phyloP scores from a whole-genome alignment of 768 basidiomycete species.

The Lactifluus piperatus region DNA sequence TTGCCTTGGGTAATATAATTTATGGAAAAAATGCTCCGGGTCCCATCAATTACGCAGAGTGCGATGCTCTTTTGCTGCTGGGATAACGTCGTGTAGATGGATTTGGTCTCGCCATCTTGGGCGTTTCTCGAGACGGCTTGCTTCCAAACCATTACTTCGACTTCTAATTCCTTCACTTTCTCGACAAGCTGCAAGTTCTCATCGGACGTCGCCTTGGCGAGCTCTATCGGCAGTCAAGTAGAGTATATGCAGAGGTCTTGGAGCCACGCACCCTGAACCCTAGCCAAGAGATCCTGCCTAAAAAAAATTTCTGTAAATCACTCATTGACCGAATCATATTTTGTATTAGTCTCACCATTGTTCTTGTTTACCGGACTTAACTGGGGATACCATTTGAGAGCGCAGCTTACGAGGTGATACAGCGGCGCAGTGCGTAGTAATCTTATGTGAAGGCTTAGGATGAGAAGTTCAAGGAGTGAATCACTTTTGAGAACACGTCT shows the following conservation, averaged over 20 bases:
- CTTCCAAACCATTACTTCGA: conserved; percentile 19
- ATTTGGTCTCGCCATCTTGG: background rate
- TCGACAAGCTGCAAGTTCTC: conserved; percentile 12
- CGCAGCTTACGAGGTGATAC: background rate
- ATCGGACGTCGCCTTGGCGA: conserved; percentile 4
- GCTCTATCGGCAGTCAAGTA: conserved; percentile 12
- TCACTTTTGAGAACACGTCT: background rate
- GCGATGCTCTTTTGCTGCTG: conserved; percentile 2
- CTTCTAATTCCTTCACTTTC: conserved; percentile 15
- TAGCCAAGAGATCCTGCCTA: conserved; percentile 16
- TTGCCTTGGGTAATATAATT: conserved; percentile 4
- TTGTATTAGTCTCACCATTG: conserved; percentile 12
- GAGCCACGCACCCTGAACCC: conserved; percentile 8
- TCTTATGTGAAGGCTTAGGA: background rate
- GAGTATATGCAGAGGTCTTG: background rate
- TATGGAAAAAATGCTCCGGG: conserved; percentile 10
- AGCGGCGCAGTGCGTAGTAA: background rate
- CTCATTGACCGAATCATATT: background rate
- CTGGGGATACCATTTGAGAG: background rate
- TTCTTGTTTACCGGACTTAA: conserved; percentile 4
- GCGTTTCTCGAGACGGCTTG: conserved; percentile 5
- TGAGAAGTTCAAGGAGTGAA: background rate
- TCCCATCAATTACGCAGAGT: conserved; percentile 17
- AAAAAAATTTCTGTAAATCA: background rate
- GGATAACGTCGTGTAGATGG: too few species aligned